phyloP scores from a whole-genome alignment of 805 yeast genomes.

The Sugiyamaella qingdaonensis region DNA sequence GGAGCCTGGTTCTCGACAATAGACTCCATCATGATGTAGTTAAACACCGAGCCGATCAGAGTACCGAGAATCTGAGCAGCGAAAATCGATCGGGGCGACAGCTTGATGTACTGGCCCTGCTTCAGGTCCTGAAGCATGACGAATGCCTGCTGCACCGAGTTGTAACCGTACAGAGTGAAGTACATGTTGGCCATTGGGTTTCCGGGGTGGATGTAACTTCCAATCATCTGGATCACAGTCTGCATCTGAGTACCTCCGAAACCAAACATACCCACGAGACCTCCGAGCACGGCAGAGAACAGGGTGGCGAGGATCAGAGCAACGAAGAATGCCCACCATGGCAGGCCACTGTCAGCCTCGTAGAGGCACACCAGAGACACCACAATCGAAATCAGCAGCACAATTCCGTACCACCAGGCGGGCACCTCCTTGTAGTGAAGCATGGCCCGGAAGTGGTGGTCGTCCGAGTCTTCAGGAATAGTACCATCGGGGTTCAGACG shows the following conservation, averaged over 20 bases:
- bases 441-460: constrained; percentile 59
- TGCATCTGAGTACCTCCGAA: constrained; percentile 48
- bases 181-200: constrained; percentile 51
- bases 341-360: constrained; percentile 40
- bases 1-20: constrained; percentile 32
- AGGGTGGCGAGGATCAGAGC: constrained; percentile 47
- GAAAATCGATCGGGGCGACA: constrained; percentile 58
- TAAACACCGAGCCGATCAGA: constrained; percentile 25
- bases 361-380: constrained; percentile 46
- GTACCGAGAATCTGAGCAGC: constrained; percentile 40
- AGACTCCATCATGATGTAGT: constrained; percentile 31
- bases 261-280: constrained; percentile 45
- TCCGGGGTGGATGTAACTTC: constrained; percentile 54
- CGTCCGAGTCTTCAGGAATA: constrained; percentile 32
- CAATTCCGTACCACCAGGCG: constrained; percentile 47
- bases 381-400: constrained; percentile 41
- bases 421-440: constrained; percentile 56
- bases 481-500: constrained; percentile 19
- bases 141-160: constrained; percentile 61
- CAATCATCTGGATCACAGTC: constrained; percentile 46
- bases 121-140: constrained; percentile 52
- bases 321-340: constrained; percentile 58
- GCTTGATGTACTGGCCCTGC: constrained; percentile 52
- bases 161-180: constrained; percentile 50
- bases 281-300: constrained; percentile 50